A percentile compares a stretch with the other conserved stretches of the same genome.
Conservation (phyloP, 345 rosid genomes). For the Turritis glabra region DNA sequence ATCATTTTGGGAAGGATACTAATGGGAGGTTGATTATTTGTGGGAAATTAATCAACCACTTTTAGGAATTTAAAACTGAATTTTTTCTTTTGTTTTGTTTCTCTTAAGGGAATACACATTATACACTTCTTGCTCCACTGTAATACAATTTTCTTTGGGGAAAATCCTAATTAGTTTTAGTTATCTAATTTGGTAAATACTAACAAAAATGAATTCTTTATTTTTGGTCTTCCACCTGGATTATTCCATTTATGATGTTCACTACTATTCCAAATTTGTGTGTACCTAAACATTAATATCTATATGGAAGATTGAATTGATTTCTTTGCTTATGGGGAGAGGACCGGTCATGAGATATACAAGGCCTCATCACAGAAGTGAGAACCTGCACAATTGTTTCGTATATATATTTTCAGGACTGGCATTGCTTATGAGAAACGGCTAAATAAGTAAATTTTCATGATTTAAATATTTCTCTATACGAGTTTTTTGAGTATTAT, state of each 20-base stretch:
- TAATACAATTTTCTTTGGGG: not conserved
- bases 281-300: not conserved
- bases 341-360: not conserved
- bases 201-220: not conserved
- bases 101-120: not conserved
- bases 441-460: no score
- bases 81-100: not conserved
- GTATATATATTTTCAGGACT: not conserved
- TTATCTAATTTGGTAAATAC: not conserved
- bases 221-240: constrained; percentile 8
- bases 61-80: not conserved
- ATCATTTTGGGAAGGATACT: constrained; percentile 1
- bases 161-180: not conserved
- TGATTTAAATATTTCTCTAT: no score
- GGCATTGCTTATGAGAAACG: not conserved
- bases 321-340: not conserved
- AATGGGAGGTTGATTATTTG: constrained; percentile 17
- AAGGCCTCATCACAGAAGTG: not conserved
- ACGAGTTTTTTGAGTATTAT: no score
- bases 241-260: not conserved
- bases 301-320: not conserved
- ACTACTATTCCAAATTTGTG: not conserved
- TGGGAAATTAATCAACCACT: not conserved
- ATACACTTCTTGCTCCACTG: constrained; percentile 1
- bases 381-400: not conserved